Percentiles rank a stretch among this genome's conserved stretches.
These are phyloP conservation scores for Oryza glumipatula DNA, from an alignment of 176 grass and related monocot species.

Conservation along the genomic window DNA sequence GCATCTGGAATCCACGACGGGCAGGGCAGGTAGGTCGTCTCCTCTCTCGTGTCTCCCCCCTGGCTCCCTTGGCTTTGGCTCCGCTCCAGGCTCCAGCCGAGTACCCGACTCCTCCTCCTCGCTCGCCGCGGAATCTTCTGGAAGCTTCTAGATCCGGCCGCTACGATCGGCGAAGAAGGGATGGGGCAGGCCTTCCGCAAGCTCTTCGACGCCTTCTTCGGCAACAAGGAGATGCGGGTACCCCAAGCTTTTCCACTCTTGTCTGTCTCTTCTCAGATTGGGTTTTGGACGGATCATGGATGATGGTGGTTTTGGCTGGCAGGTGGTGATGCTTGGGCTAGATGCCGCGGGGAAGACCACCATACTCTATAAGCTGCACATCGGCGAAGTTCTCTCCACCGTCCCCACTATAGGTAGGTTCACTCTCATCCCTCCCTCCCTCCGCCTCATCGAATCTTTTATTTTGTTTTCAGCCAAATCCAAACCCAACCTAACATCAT, in stretches of 20 bases:
- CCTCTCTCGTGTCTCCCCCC: background rate
- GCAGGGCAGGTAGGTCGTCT: background rate
- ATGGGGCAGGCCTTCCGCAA: slow-evolving; percentile 99
- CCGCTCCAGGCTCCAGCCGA: no score
- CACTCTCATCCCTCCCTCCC: background rate
- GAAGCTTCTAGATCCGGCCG: slow-evolving; percentile 45
- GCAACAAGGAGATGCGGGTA: slow-evolving; percentile 96
- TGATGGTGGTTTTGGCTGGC: slow-evolving; percentile 29
- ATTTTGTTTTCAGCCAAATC: background rate
- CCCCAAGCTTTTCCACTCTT: background rate
- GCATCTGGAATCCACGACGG: slow-evolving; percentile 21
- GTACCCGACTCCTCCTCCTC: background rate
- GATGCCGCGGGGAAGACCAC: slow-evolving; percentile 98
- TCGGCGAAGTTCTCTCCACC: slow-evolving; percentile 93
- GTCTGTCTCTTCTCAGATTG: background rate
- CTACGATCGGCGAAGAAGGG: slow-evolving; percentile 40
- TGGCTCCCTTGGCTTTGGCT: background rate
- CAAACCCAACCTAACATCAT: background rate
- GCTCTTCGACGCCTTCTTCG: slow-evolving; percentile 98
- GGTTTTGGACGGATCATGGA: background rate
- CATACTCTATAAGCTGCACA: slow-evolving; percentile 96
- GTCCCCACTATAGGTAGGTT: slow-evolving; percentile 97
- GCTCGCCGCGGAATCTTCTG: slow-evolving; percentile 17
- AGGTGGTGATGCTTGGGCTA: slow-evolving; percentile 98
- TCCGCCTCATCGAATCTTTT: background rate